Base-by-base conservation (phyloP, 2,329 filamentous ascomycete genomes). In the Pseudodiploospora longispora region DNA sequence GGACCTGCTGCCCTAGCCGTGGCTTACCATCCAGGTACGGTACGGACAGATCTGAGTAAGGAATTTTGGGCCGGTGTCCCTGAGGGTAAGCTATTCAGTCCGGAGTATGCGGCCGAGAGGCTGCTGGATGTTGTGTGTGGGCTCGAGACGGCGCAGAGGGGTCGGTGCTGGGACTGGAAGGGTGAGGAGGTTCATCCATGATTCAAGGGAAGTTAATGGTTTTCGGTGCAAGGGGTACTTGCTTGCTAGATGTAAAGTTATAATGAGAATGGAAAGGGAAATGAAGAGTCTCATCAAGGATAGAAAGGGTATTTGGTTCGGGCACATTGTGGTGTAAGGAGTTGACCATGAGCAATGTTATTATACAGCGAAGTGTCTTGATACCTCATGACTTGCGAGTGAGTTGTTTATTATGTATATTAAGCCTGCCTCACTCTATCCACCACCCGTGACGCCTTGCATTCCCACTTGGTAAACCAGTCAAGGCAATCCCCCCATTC, bases 11-110 rank as follows among this genome's bases (percentile, higher is more conserved):
- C 83, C 0, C 69, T 88, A 51, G 79, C 80, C 1, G 66, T 94
- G 8, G 76, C 75, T 7, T 73, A 93, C 56, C 87, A 93, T 63
- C 87, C 87, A 1, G 87, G 87, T 3, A 93, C 87, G 1, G 86
- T 93, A 40, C 81, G 75, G 67, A 93, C 87, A 41, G 81, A 75
- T 7, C 65, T 94, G 49, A 87, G 81, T 50, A 74, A 70, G 55
- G 80, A 80, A 36, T 93, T 86, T 58, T 91, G 85, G 86, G 68
- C 58, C 0, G 77, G 71, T 35, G 80, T 84, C 36, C 70, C 70
- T 38, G 70, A 75, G 52, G 70, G 57, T 1, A 80, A 82, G 61
- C 64, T 93, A 52, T 82, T 91, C 52, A 77, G 72, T 47, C 71
- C 79, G 1, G 80, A 82, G 48, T 82, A 75, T 56, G 80, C 83